Conservation (phyloP, 768 basidiomycete genomes). For the Xanthoconium purpureum region DNA sequence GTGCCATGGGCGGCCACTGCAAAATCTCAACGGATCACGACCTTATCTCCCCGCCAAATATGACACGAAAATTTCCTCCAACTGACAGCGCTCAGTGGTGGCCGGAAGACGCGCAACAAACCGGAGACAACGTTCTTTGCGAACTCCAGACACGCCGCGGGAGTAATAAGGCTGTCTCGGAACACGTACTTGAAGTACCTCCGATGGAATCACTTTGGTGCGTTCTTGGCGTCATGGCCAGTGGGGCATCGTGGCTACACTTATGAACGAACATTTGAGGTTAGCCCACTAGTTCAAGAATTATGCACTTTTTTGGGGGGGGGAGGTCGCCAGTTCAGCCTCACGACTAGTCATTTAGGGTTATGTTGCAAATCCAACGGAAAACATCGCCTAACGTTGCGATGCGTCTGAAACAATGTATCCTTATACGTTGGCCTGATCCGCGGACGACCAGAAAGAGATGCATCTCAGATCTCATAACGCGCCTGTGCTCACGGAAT, state of each 20-base stretch:
- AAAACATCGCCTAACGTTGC: background rate
- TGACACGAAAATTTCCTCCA: conserved; percentile 6
- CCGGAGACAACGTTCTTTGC: conserved; percentile 15
- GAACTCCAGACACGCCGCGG: conserved; percentile 26
- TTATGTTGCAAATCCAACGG: conserved; percentile 9
- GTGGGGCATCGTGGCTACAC: too few species aligned
- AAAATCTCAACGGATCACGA: conserved; percentile 30
- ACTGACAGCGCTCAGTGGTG: conserved; percentile 14
- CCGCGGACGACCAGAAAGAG: conserved; percentile 27
- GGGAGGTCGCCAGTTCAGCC: conserved; percentile 1
- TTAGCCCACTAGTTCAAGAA: background rate
- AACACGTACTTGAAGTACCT: conserved; percentile 1
- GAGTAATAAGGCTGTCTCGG: conserved; percentile 20
- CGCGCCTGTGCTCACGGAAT: conserved; percentile 13
- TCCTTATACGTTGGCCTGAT: conserved; percentile 16
- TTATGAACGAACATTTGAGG: background rate
- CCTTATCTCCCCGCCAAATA: conserved; percentile 28
- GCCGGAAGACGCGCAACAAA: conserved; percentile 18
- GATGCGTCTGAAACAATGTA: conserved; percentile 1
- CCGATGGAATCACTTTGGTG: conserved; percentile 9
- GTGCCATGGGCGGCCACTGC: background rate
- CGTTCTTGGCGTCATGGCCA: background rate
- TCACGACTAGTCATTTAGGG: background rate
- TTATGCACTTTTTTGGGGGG: background rate
- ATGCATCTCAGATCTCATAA: conserved; percentile 17